phyloP scores from a whole-genome alignment of 2,329 filamentous ascomycete genomes.

The Trichoderma brevicompactum region DNA sequence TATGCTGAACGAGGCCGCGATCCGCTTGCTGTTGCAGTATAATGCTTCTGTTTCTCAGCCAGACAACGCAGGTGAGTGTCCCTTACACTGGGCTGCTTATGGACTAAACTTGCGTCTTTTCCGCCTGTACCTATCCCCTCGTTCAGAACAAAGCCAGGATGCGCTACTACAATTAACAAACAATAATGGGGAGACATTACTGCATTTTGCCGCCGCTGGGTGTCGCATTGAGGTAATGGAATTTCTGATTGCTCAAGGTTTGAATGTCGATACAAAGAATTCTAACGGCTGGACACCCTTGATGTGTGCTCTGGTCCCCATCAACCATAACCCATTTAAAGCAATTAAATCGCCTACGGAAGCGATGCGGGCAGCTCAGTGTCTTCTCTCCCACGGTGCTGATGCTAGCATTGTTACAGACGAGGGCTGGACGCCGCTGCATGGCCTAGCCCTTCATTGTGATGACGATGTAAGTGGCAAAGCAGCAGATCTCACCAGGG shows the following conservation, averaged over 20 bases:
- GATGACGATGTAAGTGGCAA: conserved; percentile 13
- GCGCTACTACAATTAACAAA: conserved; percentile 30
- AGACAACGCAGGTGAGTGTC: conserved; percentile 35
- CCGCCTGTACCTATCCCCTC: conserved; percentile 32
- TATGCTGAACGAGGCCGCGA: conserved; percentile 29
- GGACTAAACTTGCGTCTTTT: conserved; percentile 31
- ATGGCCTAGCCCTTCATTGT: conserved; percentile 32
- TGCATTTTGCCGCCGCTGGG: conserved; percentile 40
- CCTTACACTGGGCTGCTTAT: conserved; percentile 34
- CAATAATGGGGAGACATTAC: conserved; percentile 34
- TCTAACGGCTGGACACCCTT: conserved; percentile 40
- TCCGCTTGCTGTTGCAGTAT: conserved; percentile 33
- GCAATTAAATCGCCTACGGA: conserved; percentile 14
- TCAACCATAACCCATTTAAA: not conserved
- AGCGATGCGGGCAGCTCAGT: conserved; percentile 27
- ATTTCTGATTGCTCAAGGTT: conserved; percentile 31
- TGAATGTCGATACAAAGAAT: conserved; percentile 34
- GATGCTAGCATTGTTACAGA: conserved; percentile 30
- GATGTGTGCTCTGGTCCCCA: conserved; percentile 36
- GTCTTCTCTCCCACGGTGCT: conserved; percentile 36
- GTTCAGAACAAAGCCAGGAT: conserved; percentile 3
- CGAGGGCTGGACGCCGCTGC: conserved; percentile 38
- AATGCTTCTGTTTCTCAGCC: conserved; percentile 31
- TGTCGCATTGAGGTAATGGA: conserved; percentile 33
- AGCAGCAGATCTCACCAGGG: conserved; percentile 18